Base-by-base conservation (phyloP, 192 early-diverging fungal species). In the Coemansia sp. region DNA sequence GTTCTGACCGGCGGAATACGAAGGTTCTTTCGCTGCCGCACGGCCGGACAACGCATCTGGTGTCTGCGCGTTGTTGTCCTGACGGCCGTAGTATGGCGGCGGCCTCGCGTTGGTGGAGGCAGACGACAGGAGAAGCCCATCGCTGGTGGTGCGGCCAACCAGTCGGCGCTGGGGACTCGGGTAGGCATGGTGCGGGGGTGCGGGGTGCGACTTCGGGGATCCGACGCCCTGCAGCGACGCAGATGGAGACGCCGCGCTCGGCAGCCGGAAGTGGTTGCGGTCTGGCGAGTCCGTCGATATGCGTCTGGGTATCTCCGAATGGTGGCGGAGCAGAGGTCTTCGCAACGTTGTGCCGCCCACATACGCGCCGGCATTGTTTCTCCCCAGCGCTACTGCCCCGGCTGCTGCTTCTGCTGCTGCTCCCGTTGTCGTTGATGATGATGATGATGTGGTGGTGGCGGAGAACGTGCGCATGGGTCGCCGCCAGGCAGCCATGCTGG, bases 381-480 rank as follows among this genome's bases (percentile, higher is more conserved):
- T 23, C 52, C 11, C 52, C 19, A 11, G 21, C 26, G 26, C 13
- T 45, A 9, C 52, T 26, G 52, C 52, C 21, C 52, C 23, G 41
- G 56, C 65, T 18, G 67, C 43, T 39, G 5, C 19, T 26, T 42
- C n/a, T 61, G 40, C 32, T 32, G 32, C 32, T 32, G 32, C 4
- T 21, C n/a, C n/a, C n/a, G 21, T 1, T 21, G 21, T 1, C 21
- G 21, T 21, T 21, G 21, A 21, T 1, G 1, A 21, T 32, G 32
- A 32, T 32, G 32, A 4, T 32, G 32, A 32, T 32, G 32, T 32
- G 32, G 32, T 39, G 18, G 72, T 69, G 40, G 79, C 79, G 45
- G 79, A 81, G 63, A 72, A 44, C 13, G 79, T 60, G 61, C 74
- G 79, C 45, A 67, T 60, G 1, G 73, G 61, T 39, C 65, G 65